Base-by-base conservation (phyloP, 2,329 filamentous ascomycete genomes). In the Lachnellula suecica region DNA sequence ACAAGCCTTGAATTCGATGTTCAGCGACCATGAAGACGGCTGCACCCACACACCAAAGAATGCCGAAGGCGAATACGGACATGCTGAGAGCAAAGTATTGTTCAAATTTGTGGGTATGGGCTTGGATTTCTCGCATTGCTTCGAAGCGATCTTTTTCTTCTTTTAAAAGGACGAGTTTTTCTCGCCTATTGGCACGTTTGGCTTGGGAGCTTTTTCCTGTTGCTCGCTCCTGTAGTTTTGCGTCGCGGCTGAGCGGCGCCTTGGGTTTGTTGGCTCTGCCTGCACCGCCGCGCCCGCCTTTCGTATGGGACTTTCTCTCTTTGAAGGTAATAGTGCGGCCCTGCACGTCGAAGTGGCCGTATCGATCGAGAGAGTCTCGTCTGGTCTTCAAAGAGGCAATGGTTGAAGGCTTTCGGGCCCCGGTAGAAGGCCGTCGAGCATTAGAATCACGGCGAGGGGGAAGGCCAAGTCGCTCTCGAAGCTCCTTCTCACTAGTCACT, bases 31-130 rank as follows among this genome's bases (percentile, higher is more conserved):
- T 86, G 66, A 89, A 89, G 1, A 86, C 79, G 2, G 82, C 66
- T 0, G 85, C 85, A 24, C 86, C 86, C 3, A 84, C 67, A 47
- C 79, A 79, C 86, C 86, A 89, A 4, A 89, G 74, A 1, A 84
- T 69, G 0, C 74, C 74, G 53, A 88, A 89, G 1, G 79, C 79
- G 2, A 78, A 63, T 3, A 84, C 62, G 1, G 83, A 86, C 62
- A 83, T 73, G 2, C 71, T 68, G 1, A 89, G 71, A 2, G 79
- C 76, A 56, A 76, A 82, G 76, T 83, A 88, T 44, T 77, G 78
- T 57, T 83, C 83, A 70, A 84, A 87, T 10, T 72, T 73, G 4
- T 72, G 69, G 0, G 83, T 85, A n/a, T 78, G 74, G 1, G 71
- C 65, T 47, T 67, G 84, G 25, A 89, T 87, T 19, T 73, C 71